Conservation (phyloP, 164 flowering plant genomes). For the Chloranthus sessilifolius region DNA sequence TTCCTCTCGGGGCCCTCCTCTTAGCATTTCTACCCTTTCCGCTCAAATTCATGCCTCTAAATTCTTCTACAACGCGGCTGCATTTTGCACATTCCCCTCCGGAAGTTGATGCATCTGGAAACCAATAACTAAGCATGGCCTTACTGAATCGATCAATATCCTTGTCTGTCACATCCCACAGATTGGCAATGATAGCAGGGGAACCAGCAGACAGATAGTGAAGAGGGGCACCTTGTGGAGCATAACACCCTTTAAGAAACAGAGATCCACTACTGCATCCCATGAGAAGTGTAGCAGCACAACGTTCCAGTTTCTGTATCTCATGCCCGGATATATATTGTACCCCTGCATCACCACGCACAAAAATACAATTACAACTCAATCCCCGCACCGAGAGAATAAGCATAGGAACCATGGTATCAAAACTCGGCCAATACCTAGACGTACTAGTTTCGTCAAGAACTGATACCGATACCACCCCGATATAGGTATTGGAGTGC, state of each 20-base stretch:
- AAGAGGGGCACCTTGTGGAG: conserved; percentile 70
- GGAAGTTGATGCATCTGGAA: conserved; percentile 48
- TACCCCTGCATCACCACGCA: conserved; percentile 43
- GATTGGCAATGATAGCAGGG: conserved; percentile 76
- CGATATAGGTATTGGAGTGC: too few species aligned
- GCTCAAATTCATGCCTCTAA: conserved; percentile 30
- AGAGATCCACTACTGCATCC: conserved; percentile 96
- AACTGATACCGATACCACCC: too few species aligned
- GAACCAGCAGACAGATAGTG: conserved; percentile 85
- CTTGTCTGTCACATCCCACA: conserved; percentile 97
- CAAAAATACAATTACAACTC: too few species aligned
- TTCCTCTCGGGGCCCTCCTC: conserved; percentile 30
- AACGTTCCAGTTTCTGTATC: conserved; percentile 61
- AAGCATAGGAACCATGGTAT: too few species aligned
- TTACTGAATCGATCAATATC: conserved; percentile 88
- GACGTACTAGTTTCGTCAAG: too few species aligned
- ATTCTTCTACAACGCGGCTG: conserved; percentile 28
- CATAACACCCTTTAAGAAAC: conserved; percentile 48
- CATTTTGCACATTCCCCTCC: conserved; percentile 24
- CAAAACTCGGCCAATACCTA: too few species aligned
- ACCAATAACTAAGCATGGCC: conserved; percentile 71
- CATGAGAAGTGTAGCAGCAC: conserved; percentile 90
- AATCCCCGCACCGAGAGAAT: not conserved
- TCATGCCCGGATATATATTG: conserved; percentile 68
- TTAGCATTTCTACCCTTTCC: conserved; percentile 10